A percentile compares a stretch with the other conserved stretches of the same genome.
Conservation (phyloP, 305 asterid species). For the Solanum hybrid region DNA sequence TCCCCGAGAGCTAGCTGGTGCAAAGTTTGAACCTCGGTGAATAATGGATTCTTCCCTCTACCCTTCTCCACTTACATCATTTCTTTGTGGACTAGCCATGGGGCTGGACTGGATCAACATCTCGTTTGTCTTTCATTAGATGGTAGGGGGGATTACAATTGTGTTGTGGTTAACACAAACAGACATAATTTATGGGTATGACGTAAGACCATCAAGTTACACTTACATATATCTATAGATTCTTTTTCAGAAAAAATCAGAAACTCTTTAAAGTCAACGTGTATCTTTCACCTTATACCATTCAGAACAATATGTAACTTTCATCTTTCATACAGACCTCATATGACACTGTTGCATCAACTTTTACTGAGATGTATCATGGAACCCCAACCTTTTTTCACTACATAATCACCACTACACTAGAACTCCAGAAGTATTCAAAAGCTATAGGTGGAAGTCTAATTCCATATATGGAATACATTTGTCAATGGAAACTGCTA, state of each 20-base stretch:
- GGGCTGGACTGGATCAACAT: background rate
- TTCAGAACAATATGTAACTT: background rate
- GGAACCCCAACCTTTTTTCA: background rate
- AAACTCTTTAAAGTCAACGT: background rate
- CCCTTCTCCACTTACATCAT: background rate
- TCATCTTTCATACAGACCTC: background rate
- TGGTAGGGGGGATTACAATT: background rate
- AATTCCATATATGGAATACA: background rate
- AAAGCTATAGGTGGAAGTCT: background rate
- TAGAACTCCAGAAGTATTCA: background rate
- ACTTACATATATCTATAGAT: background rate
- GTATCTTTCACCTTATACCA: background rate
- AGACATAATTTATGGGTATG: background rate
- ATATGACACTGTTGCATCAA: background rate
- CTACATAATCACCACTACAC: background rate
- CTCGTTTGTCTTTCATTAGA: background rate
- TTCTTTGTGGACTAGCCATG: background rate
- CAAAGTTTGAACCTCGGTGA: background rate
- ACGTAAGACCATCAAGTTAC: background rate
- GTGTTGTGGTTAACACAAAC: background rate
- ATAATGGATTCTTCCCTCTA: background rate
- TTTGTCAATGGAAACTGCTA: background rate
- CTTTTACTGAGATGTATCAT: background rate
- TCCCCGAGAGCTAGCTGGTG: background rate
- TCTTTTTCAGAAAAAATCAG: background rate